Base-by-base conservation (phyloP, 1,284 basidiomycete species). In the Fomes fomentarius region DNA sequence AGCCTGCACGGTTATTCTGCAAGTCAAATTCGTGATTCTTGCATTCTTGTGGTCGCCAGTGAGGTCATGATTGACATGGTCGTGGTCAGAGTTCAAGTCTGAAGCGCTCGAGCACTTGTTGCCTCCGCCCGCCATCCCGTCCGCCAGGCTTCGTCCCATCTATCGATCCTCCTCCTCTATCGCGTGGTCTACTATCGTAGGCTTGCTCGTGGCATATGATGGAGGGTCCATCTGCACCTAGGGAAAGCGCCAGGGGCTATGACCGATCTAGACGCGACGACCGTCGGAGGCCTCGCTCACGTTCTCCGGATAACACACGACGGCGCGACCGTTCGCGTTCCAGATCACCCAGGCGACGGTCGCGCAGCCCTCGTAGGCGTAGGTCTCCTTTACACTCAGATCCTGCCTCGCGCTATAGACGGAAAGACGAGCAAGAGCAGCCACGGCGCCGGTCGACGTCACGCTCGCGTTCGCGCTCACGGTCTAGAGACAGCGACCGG, bases 391-490 rank as follows among this genome's bases (percentile, higher is more conserved):
- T 43, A 9, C 22, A 22, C 26, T 54, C 54, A 7, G 47, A 52
- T 9, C 46, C 46, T 2, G 15, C 10, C 0, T 54, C 54, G 7
- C 50, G 46, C 1, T 49, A 39, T 14, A 46, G 40, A 14, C 34
- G 38, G 40, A 41, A 21, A 19, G 58, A 61, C 21, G 44, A 26
- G 44, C 46, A 54, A 4, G 52, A 52, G 3, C 54, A 44, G 14
- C 44, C 52, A 34, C 56, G 65, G 12, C 44, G 50, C 14, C 44
- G 49, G 47, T 69, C 69, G 25, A 51, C 53, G 30, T 69, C 70
- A 9, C 61, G 56, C 21, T 72, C 71, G 6, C 61, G 57, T 21
- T 72, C 71, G 10, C 61, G 56, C 9, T 73, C 72, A 11, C 63
- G 61, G n/a, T 66, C 65, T 9, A 53, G 53, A 26, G 61, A 55